A percentile compares a stretch with the other conserved stretches of the same genome.
Evolutionary conservation across 225 moss, liverwort and hornwort genomes (phyloP).

Genomic region (Sphagnum contortum): DNA sequence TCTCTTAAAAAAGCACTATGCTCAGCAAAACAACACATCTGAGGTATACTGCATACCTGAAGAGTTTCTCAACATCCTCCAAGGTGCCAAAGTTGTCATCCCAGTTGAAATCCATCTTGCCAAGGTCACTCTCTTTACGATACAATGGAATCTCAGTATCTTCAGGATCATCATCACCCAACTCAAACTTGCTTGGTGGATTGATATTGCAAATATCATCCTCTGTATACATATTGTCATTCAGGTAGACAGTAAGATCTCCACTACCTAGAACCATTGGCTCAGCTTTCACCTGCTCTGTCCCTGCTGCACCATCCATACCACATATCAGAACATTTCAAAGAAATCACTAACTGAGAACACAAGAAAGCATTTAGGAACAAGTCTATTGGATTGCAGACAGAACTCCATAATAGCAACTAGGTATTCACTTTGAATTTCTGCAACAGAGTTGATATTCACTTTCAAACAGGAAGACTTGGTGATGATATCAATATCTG

Average conservation of each 20-base stretch:
- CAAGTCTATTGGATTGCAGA: no score
- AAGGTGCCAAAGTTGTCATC: slow-evolving; percentile 48
- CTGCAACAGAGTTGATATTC: no score
- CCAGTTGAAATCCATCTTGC: slow-evolving; percentile 48
- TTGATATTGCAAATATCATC: slow-evolving; percentile 36
- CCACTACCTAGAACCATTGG: slow-evolving; percentile 12
- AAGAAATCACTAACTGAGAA: no score
- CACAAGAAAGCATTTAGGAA: no score
- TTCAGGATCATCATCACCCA: slow-evolving; percentile 32
- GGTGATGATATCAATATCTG: no score
- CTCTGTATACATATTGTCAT: slow-evolving; percentile 36
- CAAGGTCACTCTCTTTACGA: slow-evolving; percentile 21
- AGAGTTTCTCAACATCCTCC: slow-evolving; percentile 43
- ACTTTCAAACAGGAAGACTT: no score
- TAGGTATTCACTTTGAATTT: no score
- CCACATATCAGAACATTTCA: no score
- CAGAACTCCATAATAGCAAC: no score
- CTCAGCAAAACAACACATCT: no score
- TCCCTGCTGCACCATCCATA: slow-evolving; percentile 6
- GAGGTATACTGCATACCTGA: no score
- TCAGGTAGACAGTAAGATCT: slow-evolving; percentile 32
- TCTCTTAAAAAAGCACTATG: no score
- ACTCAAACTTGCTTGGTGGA: slow-evolving; percentile 31
- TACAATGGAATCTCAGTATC: slow-evolving; percentile 40
- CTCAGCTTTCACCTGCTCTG: slow-evolving; percentile 36